Base-by-base conservation (phyloP, 495 filamentous ascomycete species). In the Neurospora sp. region DNA sequence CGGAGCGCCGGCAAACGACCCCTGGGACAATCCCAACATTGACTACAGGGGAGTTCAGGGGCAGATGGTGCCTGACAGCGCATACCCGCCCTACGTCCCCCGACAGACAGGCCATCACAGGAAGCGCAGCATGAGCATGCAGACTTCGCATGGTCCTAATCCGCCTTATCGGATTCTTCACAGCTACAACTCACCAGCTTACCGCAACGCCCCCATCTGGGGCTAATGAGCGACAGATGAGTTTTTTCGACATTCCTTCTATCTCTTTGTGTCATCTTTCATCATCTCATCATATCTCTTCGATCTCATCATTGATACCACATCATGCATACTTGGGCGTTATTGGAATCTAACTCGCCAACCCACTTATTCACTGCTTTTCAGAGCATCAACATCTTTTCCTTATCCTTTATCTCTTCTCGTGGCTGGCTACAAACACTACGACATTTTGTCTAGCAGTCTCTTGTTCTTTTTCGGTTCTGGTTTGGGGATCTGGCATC, bases 121-220 rank as follows among this genome's bases (percentile, higher is more conserved):
- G 16, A 81, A 81, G 71, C 80, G 79, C 68, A 85, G 84, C 72
- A 78, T 74, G 76, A 79, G 72, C 73, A 75, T 53, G 73, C 77
- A 71, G 16, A 68, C 17, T 40, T 72, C 35, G 0, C 61, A 71
- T 17, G 74, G 73, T 40, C 31, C 61, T 20, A 75, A 78, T 20
- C 71, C 74, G 17, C 84, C 80, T 12, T 85, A 82, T 68, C 83
- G 84, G 8, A 75, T 84, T 40, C 77, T 86, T 16, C 83, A 86
- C 71, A 85, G 83, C 72, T 86, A 86, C 72, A 84, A 86, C 71
- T 84, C 84, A 5, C 83, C 84, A 8, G 83, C 83, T 14, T 86
- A 86, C 72, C 80, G 82, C 20, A 75, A 80, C 65, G 81, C 76
- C 6, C 84, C 84, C 1, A 85, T 86, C 35, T 84, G 84, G 83